A percentile compares a stretch with the other conserved stretches of the same genome.
phyloP scores from a whole-genome alignment of 179 eudicot genomes.

The Kewa caespitosa region DNA sequence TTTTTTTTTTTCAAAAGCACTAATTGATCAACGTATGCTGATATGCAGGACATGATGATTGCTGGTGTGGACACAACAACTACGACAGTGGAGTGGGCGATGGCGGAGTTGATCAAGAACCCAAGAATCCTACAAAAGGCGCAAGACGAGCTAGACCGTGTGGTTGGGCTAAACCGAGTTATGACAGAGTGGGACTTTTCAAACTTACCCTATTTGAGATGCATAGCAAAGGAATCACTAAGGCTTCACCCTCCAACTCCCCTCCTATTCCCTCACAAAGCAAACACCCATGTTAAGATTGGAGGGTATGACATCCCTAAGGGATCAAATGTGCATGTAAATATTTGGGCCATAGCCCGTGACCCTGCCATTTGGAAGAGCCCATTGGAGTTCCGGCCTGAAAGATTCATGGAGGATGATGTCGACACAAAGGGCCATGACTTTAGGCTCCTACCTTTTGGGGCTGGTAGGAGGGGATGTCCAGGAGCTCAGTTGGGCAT shows the following conservation, averaged over 20 bases:
- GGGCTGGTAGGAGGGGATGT: slow-evolving; percentile 62
- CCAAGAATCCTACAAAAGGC: slow-evolving; percentile 60
- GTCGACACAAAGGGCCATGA: slow-evolving; percentile 70
- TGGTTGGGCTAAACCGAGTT: slow-evolving; percentile 49
- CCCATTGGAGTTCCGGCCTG: slow-evolving; percentile 63
- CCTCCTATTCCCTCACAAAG: slow-evolving; percentile 58
- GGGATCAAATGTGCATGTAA: slow-evolving; percentile 56
- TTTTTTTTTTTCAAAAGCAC: background rate
- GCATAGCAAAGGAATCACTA: slow-evolving; percentile 59
- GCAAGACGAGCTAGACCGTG: slow-evolving; percentile 62
- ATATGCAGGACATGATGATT: slow-evolving; percentile 57
- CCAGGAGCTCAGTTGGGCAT: slow-evolving; percentile 64
- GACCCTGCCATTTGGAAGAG: slow-evolving; percentile 55
- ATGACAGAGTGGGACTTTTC: slow-evolving; percentile 61
- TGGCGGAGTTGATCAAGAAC: slow-evolving; percentile 61
- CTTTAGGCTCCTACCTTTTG: slow-evolving; percentile 61
- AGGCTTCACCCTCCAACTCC: slow-evolving; percentile 72
- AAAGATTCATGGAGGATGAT: slow-evolving; percentile 64
- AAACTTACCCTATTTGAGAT: slow-evolving; percentile 57
- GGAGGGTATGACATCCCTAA: slow-evolving; percentile 71
- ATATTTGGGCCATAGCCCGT: slow-evolving; percentile 65
- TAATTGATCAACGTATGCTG: background rate
- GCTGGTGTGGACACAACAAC: slow-evolving; percentile 62
- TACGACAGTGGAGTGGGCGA: slow-evolving; percentile 59
- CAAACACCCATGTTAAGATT: slow-evolving; percentile 51